Evolutionary conservation across 192 early-diverging fungal genomes (phyloP), one percentile per base, ranked within the genome.

Genomic region (Umbelopsis ramanniana): DNA sequence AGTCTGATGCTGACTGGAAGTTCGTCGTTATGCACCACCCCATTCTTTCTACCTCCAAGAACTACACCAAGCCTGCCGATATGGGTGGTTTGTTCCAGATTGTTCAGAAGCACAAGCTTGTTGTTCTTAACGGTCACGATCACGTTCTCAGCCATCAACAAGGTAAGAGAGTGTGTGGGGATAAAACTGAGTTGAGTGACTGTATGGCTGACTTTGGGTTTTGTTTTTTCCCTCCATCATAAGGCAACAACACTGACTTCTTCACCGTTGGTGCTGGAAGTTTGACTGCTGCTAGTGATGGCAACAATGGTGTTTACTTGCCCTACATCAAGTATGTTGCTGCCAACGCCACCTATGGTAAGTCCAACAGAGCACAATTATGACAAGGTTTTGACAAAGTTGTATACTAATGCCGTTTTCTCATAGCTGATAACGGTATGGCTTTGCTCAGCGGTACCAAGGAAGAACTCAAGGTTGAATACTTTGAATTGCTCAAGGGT

Each of bases 251-350:
- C 57, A 63, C 57, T 63, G 57, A 79, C 17, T 66, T 72, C 5
- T 75, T 75, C 46, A 73, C 60, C 10, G 47, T 66, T 21, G 71
- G 68, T 45, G 45, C 72, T 50, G 73, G 73, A 12, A 26, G 22
- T 9, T 23, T 72, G 19, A 54, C 75, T 24, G 21, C 60, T 9
- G 43, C 57, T 38, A 14, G 57, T 6, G 57, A 63, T 19, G 57
- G 57, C 19, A 38, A 63, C 57, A 14, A 37, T n/a, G 57, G 57
- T n/a, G 29, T 37, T 0, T 37, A 37, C 11, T 17, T 37, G 26
- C 57, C 57, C 0, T 63, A 63, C 33, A 63, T 63, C 57, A 63
- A 63, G 57, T 63, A 63, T 15, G 33, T 37, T 37, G 57, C 29
- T 19, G 26, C 57, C 33, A 63, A 63, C 17, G 57, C 57, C 57